Evolutionary conservation across 495 filamentous ascomycete genomes (phyloP), one percentile per base, ranked within the genome.

Genomic region (Neurospora sp.): DNA sequence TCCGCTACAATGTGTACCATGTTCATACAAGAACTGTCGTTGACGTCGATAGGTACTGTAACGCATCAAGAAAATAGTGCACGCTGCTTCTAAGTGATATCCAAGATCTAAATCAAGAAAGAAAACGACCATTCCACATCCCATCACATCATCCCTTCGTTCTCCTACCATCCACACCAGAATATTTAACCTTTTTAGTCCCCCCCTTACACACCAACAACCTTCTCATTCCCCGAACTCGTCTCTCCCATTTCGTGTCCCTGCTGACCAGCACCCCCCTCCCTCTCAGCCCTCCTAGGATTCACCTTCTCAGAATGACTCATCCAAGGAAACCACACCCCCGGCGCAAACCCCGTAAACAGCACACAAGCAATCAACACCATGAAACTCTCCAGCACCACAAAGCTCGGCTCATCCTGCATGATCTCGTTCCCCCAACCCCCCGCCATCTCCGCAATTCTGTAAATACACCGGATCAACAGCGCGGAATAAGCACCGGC

Each of bases 401-500:
- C 82, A 74, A 92, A 92, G 22, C 87, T 85, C 69, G 83, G 76
- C 80, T 92, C 88, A 74, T 89, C 86, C 76, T 88, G 89, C 89
- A 91, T 92, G 75, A 91, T 84, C 0, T 84, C 77, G 76, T 87
- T 90, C 4, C 88, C 88, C 89, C 90, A 92, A 5, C 90, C 90
- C 16, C 88, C 89, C 1, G 87, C 86, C 88, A 91, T 90, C 80
- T 91, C 88, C 0, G 88, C 87, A 48, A 91, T 88, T 77, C 90
- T 87, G 78, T 91, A 92, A 69, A 92, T 86, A 75, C 91, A 93
- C 42, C 90, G 82, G 41, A 89, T 86, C 74, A 92, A 74, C n/a
- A 93, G 86, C 11, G 84, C 85, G 16, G 85, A 42, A 75, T 88
- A 93, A 12, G 90, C 89, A 31, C 87, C 78, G 8, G 80, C 73